Evolutionary conservation across 176 grass and related monocot species (phyloP).

Genomic region (Panicum miliaceum): DNA sequence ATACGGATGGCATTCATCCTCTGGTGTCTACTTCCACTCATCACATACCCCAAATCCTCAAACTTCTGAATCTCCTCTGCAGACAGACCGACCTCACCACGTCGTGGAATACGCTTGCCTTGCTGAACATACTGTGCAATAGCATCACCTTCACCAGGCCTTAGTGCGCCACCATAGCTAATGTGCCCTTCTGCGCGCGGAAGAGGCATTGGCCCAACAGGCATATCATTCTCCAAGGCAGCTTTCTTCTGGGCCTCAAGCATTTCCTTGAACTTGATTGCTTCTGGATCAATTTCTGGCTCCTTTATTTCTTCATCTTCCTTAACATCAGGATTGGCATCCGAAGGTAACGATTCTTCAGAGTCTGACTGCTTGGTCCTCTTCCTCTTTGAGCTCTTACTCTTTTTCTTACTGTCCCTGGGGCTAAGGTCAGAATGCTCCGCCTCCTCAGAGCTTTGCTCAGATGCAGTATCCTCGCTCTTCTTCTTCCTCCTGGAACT

Average conservation of each 20-base stretch:
- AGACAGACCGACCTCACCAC: conserved; percentile 97
- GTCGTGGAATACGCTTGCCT: conserved; percentile 94
- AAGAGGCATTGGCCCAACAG: conserved; percentile 81
- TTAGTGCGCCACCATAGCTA: conserved; percentile 94
- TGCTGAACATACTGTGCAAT: conserved; percentile 98
- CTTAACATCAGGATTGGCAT: conserved; percentile 44
- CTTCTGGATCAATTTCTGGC: conserved; percentile 76
- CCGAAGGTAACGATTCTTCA: conserved; percentile 45
- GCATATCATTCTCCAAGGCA: conserved; percentile 71
- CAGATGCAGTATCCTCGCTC: conserved; percentile 31
- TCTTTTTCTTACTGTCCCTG: conserved; percentile 47
- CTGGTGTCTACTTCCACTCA: conserved; percentile 97
- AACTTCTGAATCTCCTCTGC: conserved; percentile 97
- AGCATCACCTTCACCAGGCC: conserved; percentile 98
- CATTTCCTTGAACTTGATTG: conserved; percentile 86
- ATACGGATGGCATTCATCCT: conserved; percentile 99
- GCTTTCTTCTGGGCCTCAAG: conserved; percentile 92
- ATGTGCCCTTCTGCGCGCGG: conserved; percentile 84
- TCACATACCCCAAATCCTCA: conserved; percentile 89
- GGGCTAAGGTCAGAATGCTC: conserved; percentile 39
- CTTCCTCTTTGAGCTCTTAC: conserved; percentile 50
- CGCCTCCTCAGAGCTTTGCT: conserved; percentile 54
- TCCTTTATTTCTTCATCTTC: conserved; percentile 45
- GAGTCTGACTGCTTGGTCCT: conserved; percentile 50
- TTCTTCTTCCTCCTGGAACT: conserved; percentile 56